Percentiles rank a stretch among this genome's conserved stretches.
These are phyloP conservation scores for Piper betle DNA, from an alignment of 164 flowering plant species.

Conservation along the genomic window DNA sequence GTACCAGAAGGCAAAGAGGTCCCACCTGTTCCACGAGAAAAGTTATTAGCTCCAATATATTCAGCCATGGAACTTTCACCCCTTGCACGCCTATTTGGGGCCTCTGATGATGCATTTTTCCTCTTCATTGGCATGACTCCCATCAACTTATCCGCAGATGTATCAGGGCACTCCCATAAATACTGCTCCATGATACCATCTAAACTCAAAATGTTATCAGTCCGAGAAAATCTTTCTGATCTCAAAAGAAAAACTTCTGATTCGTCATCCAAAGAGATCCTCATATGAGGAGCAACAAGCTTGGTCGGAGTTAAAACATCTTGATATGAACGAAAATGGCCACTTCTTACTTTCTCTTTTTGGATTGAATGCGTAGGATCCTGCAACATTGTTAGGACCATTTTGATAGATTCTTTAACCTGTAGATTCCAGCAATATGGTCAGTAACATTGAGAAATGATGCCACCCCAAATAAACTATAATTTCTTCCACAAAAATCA, in stretches of 20 bases:
- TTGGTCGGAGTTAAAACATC: conserved; percentile 22
- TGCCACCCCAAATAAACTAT: not conserved
- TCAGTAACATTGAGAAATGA: not conserved
- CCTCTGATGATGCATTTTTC: conserved; percentile 60
- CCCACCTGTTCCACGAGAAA: conserved; percentile 44
- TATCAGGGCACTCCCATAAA: conserved; percentile 97
- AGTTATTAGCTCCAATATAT: conserved; percentile 24
- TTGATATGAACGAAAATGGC: conserved; percentile 10
- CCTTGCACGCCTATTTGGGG: conserved; percentile 53
- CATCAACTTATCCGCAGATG: conserved; percentile 55
- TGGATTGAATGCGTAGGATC: conserved; percentile 25
- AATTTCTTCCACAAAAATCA: too few relatives aligned
- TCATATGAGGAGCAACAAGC: conserved; percentile 17
- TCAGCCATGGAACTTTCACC: conserved; percentile 53
- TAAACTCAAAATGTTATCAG: conserved; percentile 21
- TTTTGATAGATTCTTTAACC: conserved; percentile 39
- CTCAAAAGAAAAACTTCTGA: conserved; percentile 7
- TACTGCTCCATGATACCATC: conserved; percentile 56
- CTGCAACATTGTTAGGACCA: conserved; percentile 42
- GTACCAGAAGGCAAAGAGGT: conserved; percentile 42
- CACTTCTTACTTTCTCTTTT: conserved; percentile 21
- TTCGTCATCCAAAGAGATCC: conserved; percentile 11
- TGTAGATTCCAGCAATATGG: conserved; percentile 13
- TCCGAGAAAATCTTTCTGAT: conserved; percentile 18
- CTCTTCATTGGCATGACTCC: conserved; percentile 38